Evolutionary conservation across 768 basidiomycete species (phyloP), one percentile per base, ranked within the genome.

Genomic region (Hemileccinum rubropunctum): DNA sequence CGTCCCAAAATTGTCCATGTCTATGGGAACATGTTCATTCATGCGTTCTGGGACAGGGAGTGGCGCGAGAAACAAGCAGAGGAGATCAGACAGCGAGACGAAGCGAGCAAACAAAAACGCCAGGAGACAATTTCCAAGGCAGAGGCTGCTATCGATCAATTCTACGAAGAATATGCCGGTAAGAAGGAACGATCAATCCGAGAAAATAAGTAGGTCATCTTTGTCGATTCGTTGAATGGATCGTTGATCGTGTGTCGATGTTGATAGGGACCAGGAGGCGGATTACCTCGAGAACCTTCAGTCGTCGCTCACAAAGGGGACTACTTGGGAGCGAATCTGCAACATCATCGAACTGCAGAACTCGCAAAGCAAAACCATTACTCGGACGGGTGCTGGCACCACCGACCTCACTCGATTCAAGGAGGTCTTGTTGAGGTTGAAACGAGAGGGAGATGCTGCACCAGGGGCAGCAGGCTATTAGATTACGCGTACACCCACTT

Each of bases 251-350:
- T 26, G 33, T 45, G 18, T 21, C 35, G n/a, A 37, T 38, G 17
- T 1, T 14, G 5, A 36, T 63, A 98, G 95, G 76, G 88, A 97
- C 65, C 77, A 86, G 55, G 95, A 98, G 69, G 81, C 83, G 17
- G 82, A 85, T 50, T 98, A 87, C 73, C 62, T 95, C 35, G 76
- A 81, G 14, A 70, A 73, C n/a, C 74, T 93, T 47, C 81, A 81
- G 18, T 85, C 84, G 42, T 81, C 84, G 10, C 82, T 98, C 44
- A 86, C 91, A 0, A 76, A 80, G 47, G 97, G 95, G 21, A 97
- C 95, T 18, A 95, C 94, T 8, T 99, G 95, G 95, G 84, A 93
- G 59, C 87, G 97, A 33, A 95, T 99, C 63, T 88, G 86, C 64
- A 83, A 84, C 23, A 71, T 84, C 44, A 71, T 97, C 53, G 91